Conservation (phyloP, 2,329 filamentous ascomycete species). For the Penicillium vulpinum region DNA sequence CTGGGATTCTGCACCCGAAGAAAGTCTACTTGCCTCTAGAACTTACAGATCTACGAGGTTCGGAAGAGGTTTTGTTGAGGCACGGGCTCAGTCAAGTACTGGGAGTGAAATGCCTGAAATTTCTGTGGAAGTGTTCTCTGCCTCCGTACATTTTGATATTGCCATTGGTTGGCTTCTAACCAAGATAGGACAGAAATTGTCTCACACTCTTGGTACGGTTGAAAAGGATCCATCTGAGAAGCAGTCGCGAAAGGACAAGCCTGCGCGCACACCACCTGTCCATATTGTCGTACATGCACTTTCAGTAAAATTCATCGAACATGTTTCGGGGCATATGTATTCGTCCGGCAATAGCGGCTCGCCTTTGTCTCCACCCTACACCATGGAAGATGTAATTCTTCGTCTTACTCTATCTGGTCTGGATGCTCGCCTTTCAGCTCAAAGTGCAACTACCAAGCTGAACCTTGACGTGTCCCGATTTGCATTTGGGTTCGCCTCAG, state of each 20-base stretch:
- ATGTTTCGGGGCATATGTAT: constrained; percentile 33
- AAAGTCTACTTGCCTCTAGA: constrained; percentile 28
- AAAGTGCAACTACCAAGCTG: constrained; percentile 26
- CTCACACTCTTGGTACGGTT: constrained; percentile 19
- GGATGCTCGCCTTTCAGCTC: constrained; percentile 24
- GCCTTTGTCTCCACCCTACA: constrained; percentile 19
- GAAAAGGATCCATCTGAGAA: constrained; percentile 10
- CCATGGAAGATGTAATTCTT: constrained; percentile 36
- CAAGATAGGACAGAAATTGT: constrained; percentile 38
- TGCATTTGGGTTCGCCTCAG: constrained; percentile 49
- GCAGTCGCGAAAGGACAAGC: constrained; percentile 6
- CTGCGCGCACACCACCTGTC: constrained; percentile 17
- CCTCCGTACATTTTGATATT: constrained; percentile 40
- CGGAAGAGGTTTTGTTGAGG: constrained; percentile 12
- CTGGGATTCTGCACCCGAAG: constrained; percentile 23
- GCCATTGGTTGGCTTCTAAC: constrained; percentile 43
- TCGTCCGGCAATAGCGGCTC: constrained; percentile 14
- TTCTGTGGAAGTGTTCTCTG: constrained; percentile 34
- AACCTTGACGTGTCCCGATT: constrained; percentile 44
- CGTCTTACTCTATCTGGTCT: constrained; percentile 30
- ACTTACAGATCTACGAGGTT: constrained; percentile 22
- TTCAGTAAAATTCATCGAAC: constrained; percentile 41
- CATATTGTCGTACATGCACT: constrained; percentile 31
- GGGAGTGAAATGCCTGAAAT: constrained; percentile 18
- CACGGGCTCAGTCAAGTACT: constrained; percentile 1